Conservation (phyloP, 2,329 filamentous ascomycete genomes). For the Fusarium annulatum region DNA sequence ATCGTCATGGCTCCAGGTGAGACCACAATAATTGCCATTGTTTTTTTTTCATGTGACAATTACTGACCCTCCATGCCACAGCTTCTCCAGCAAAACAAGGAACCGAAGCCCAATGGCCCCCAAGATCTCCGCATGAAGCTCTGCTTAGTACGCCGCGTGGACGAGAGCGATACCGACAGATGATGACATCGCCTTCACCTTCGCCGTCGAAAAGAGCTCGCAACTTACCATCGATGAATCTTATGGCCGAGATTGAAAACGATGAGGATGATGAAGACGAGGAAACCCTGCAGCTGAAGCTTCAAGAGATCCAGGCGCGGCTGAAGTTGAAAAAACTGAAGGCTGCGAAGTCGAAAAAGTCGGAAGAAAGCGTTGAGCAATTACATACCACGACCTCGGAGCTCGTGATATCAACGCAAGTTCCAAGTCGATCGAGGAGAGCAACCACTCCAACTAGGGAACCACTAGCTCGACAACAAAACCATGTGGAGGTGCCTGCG, state of each 20-base stretch:
- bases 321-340: conserved; percentile 89
- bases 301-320: conserved; percentile 89
- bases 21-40: conserved; percentile 2
- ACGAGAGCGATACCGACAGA: conserved; percentile 77
- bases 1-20: conserved; percentile 46
- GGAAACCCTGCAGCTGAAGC: conserved; percentile 85
- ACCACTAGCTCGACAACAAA: conserved; percentile 44
- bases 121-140: conserved; percentile 73
- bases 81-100: conserved; percentile 52
- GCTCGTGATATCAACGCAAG: conserved; percentile 40
- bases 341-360: conserved; percentile 56
- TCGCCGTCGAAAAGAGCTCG: conserved; percentile 62
- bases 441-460: conserved; percentile 46
- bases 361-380: conserved; percentile 31
- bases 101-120: conserved; percentile 71
- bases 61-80: conserved; percentile 27
- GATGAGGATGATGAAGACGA: conserved; percentile 82
- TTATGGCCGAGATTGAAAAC: conserved; percentile 51
- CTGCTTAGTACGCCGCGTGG: conserved; percentile 79
- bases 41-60: background rate
- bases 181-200: conserved; percentile 74
- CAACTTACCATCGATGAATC: conserved; percentile 46
- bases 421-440: conserved; percentile 34
- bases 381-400: conserved; percentile 34
- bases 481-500: conserved; percentile 76